Base-by-base conservation (phyloP, 805 yeast species). In the Barnettozyma pratensis region DNA sequence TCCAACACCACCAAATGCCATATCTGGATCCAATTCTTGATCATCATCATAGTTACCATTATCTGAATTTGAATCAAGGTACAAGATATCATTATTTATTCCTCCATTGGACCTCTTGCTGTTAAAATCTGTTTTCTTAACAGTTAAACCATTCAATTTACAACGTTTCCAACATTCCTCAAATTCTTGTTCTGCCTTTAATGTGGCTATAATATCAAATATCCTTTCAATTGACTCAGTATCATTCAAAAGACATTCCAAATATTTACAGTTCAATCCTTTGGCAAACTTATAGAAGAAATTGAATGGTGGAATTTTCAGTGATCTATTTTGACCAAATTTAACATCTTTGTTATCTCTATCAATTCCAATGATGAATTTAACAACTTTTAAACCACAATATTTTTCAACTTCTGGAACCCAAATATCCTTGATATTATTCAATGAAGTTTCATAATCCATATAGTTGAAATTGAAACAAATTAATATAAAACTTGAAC, bases 371-470 rank as follows among this genome's bases (percentile, higher is more conserved):
- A 70, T 65, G 47, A 71, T 58, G 45, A 69, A 56, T 48, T 60
- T 64, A 3, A 65, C 62, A n/a, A 66, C 69, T 46, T 63, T 61
- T 14, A 66, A 69, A 26, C 34, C 44, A 53, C 74, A 70, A 58
- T 70, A 65, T 41, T 60, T 63, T 52, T 64, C 63, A 25, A 70
- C 65, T 54, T 71, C 75, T 12, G 74, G 72, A n/a, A 70, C 59
- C 75, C 75, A 71, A 53, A 70, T 63, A 41, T 68, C 73, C 50
- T 54, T 56, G 19, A 70, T 67, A 48, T 64, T 67, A 44, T 61
- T 65, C 51, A 68, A 63, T 2, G 71, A 60, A 45, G 63, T 68
- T 6, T 66, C 56, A 4, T 63, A 58, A 45, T 62, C 63, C 12
- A 64, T 58, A n/a, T 64, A 55, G 46, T 61, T 66, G 34, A 69